Conservation (phyloP, 148 eudicot genomes). For the Dysphania ambrosioides region DNA sequence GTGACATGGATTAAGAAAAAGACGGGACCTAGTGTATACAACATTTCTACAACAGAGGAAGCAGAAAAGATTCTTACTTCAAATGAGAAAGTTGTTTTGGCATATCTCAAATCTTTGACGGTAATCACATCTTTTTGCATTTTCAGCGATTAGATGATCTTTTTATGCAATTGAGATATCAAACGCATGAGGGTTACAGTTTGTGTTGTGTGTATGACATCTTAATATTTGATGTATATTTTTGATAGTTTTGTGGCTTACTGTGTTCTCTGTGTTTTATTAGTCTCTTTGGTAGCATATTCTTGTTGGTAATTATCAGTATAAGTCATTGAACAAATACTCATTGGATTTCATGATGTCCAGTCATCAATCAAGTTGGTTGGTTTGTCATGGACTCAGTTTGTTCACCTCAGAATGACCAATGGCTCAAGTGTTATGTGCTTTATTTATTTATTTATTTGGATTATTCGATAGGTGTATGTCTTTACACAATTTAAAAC, state of each 20-base stretch:
- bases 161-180: not conserved
- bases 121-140: conserved; percentile 31
- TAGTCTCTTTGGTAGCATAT: not conserved
- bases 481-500: not conserved
- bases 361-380: not conserved
- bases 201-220: not conserved
- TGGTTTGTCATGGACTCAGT: not conserved
- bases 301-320: not conserved
- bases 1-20: conserved; percentile 97
- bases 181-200: not conserved
- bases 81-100: conserved; percentile 67
- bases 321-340: not conserved
- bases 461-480: not conserved
- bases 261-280: not conserved
- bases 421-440: not conserved
- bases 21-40: conserved; percentile 77
- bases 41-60: conserved; percentile 63
- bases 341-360: not conserved
- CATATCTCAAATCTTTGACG: conserved; percentile 68
- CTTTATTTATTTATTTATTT: not conserved
- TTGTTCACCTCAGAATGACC: not conserved
- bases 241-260: not conserved
- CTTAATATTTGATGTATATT: not conserved
- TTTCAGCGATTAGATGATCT: not conserved
- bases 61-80: conserved; percentile 74